Conservation (phyloP, 2,329 filamentous ascomycete species). For the Tolypocladium endophyticum region DNA sequence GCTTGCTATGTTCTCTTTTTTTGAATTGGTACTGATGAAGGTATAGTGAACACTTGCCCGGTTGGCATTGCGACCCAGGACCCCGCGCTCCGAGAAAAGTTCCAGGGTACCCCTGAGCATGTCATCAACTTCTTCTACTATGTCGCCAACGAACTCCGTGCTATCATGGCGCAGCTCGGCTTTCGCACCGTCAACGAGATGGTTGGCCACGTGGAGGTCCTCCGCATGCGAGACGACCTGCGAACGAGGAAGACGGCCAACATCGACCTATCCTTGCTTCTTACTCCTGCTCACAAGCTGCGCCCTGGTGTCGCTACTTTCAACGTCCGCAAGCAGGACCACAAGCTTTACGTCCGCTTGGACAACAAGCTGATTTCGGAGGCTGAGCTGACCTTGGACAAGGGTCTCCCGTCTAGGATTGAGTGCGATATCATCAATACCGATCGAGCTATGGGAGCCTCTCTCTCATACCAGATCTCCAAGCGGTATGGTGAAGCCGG, state of each 20-base stretch:
- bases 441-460: constrained; percentile 86
- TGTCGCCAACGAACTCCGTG: constrained; percentile 86
- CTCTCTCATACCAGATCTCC: constrained; percentile 90
- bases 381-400: constrained; percentile 87
- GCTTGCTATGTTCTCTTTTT: neutral
- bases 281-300: constrained; percentile 92
- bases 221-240: constrained; percentile 81
- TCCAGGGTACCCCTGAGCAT: constrained; percentile 84
- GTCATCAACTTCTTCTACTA: constrained; percentile 99
- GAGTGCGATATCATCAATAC: constrained; percentile 97
- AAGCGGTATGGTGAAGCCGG: constrained; percentile 85
- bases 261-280: constrained; percentile 83
- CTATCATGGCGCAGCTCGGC: constrained; percentile 93
- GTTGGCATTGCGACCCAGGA: constrained; percentile 95
- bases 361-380: constrained; percentile 97
- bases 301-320: constrained; percentile 91
- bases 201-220: constrained; percentile 82
- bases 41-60: constrained; percentile 62
- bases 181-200: constrained; percentile 96
- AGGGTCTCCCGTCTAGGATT: constrained; percentile 83
- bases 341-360: constrained; percentile 81
- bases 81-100: constrained; percentile 88
- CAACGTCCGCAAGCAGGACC: constrained; percentile 96
- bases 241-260: constrained; percentile 83
- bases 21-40: neutral